Evolutionary conservation across 768 basidiomycete species (phyloP).

Genomic region (Leccinum uliginosum): DNA sequence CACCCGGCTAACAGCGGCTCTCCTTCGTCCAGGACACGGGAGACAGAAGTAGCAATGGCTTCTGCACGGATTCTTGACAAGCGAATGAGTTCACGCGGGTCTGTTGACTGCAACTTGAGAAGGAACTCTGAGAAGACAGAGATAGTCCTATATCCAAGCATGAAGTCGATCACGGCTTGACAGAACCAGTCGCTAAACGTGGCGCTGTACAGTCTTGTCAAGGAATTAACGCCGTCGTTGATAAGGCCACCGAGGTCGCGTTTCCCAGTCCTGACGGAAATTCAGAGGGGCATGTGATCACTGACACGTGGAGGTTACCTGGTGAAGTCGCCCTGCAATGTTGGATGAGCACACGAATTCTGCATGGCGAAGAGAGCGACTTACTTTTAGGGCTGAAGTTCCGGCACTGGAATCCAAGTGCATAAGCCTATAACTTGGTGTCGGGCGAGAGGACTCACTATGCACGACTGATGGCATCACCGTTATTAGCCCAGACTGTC

Average conservation of each 20-base stretch:
- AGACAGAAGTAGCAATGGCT: conserved; percentile 86
- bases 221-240: conserved; percentile 93
- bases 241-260: conserved; percentile 88
- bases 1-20: conserved; percentile 81
- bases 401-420: conserved; percentile 63
- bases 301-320: conserved; percentile 40
- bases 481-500: conserved; percentile 96
- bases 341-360: conserved; percentile 5
- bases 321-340: conserved; percentile 75
- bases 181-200: conserved; percentile 95
- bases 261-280: conserved; percentile 75
- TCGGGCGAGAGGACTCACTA: conserved; percentile 49
- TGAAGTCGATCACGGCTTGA: conserved; percentile 92
- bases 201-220: conserved; percentile 85
- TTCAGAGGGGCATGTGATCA: conserved; percentile 5
- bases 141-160: conserved; percentile 81
- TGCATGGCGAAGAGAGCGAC: conserved; percentile 15
- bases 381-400: conserved; percentile 90
- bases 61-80: conserved; percentile 87
- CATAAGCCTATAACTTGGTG: not conserved
- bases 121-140: conserved; percentile 94
- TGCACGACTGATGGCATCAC: conserved; percentile 87
- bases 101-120: conserved; percentile 82
- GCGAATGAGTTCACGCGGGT: conserved; percentile 84
- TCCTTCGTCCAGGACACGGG: conserved; percentile 68